Percentiles rank a stretch among this genome's conserved stretches.
These are phyloP conservation scores for Kurtzmaniella natalensis DNA, from an alignment of 1,139 yeast species.

Conservation along the genomic window DNA sequence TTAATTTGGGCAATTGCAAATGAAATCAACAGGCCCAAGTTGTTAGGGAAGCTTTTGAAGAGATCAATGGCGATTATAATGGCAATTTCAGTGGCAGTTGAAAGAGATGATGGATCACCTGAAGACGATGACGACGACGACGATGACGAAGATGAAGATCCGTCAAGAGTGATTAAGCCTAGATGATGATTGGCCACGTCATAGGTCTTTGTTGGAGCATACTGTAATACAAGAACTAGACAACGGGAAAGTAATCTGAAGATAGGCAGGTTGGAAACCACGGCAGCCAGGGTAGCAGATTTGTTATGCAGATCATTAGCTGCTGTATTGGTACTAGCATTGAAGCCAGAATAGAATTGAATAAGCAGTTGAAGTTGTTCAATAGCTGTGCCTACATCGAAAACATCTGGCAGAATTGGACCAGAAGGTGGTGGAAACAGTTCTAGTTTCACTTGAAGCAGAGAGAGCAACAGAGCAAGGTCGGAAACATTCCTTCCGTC, in stretches of 20 bases:
- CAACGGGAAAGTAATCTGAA: constrained; percentile 30
- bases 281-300: background rate
- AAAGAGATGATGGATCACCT: constrained; percentile 2
- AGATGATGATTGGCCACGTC: constrained; percentile 37
- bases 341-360: background rate
- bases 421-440: background rate
- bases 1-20: constrained; percentile 35
- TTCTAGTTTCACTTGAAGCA: background rate
- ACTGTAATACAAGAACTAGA: constrained; percentile 23
- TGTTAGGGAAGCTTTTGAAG: constrained; percentile 35
- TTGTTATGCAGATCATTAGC: background rate
- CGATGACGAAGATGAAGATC: constrained; percentile 14
- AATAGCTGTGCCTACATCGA: constrained; percentile 1
- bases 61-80: constrained; percentile 34
- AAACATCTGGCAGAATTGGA: constrained; percentile 1
- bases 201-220: constrained; percentile 33
- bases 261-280: constrained; percentile 18
- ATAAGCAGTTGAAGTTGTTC: background rate
- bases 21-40: constrained; percentile 32
- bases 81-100: constrained; percentile 18
- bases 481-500: background rate
- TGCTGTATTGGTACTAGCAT: background rate
- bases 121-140: constrained; percentile 13
- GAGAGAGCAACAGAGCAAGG: background rate
- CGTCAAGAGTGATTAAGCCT: constrained; percentile 21